phyloP scores from a whole-genome alignment of 371 early-diverging fungal species.

The Actinomucor elegans region DNA sequence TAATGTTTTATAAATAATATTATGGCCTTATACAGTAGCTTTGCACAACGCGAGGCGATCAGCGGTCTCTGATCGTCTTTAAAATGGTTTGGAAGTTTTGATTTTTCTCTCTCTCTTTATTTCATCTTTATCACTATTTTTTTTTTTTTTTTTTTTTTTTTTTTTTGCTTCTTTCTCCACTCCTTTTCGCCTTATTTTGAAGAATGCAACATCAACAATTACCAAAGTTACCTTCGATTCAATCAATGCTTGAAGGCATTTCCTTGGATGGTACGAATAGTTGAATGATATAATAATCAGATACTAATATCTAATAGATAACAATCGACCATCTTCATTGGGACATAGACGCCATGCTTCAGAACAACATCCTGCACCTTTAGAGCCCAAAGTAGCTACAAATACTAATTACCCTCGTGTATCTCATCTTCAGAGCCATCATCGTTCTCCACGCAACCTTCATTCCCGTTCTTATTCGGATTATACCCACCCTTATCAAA shows the following conservation, averaged over 20 bases:
- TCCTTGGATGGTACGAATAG: slow-evolving; percentile 7
- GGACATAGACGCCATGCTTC: slow-evolving; percentile 35
- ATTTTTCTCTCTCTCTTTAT: not conserved
- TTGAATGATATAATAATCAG: no score
- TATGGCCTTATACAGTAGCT: not conserved
- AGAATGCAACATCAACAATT: not conserved
- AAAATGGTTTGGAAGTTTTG: slow-evolving; percentile 5
- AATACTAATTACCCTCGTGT: slow-evolving; percentile 13
- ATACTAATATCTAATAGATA: no score
- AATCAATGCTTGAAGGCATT: slow-evolving; percentile 24
- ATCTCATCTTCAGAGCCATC: slow-evolving; percentile 13
- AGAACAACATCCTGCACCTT: slow-evolving; percentile 11
- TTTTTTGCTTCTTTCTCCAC: slow-evolving; percentile 9
- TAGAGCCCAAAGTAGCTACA: slow-evolving; percentile 7
- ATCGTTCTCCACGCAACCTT: slow-evolving; percentile 30
- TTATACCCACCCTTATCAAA: slow-evolving; percentile 46
- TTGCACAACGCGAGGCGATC: not conserved
- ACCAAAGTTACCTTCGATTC: slow-evolving; percentile 29
- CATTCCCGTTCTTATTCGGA: slow-evolving; percentile 53
- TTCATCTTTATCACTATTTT: not conserved
- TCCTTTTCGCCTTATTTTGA: not conserved
- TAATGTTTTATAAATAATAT: no score
- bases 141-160: not conserved
- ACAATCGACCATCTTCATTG: no score
- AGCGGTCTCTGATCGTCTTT: slow-evolving; percentile 7